These are phyloP conservation scores for Chrysosporium queenslandicum DNA, from an alignment of 2,329 filamentous ascomycete genomes.

Conservation along the genomic window DNA sequence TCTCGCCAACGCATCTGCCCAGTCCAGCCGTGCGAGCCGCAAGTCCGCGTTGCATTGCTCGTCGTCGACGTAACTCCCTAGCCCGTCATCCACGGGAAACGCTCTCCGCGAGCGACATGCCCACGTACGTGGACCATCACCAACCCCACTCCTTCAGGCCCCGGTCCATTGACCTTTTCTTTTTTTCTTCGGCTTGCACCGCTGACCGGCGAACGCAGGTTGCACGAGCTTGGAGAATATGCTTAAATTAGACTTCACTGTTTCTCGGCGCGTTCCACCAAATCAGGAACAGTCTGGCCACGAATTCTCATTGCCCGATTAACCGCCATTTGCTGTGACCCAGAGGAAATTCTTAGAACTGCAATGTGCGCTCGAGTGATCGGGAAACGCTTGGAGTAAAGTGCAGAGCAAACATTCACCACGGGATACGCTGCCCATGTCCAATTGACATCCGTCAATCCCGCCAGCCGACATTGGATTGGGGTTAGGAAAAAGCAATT, in stretches of 20 bases:
- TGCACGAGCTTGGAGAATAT: not conserved
- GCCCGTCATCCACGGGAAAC: not conserved
- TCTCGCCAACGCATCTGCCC: not conserved
- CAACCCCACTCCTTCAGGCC: not conserved
- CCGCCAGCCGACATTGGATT: not conserved
- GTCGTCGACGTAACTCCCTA: not conserved
- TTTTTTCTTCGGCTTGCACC: not conserved
- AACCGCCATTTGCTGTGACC: not conserved
- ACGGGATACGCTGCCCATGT: not conserved
- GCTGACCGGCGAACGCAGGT: slow-evolving; percentile 1
- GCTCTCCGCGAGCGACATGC: not conserved
- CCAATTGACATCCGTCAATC: not conserved
- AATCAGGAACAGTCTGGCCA: not conserved
- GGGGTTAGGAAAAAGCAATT: not conserved
- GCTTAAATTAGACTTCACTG: slow-evolving; percentile 2
- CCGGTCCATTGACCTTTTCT: not conserved
- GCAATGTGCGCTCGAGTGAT: no score
- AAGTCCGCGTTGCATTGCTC: not conserved
- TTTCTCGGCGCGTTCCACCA: not conserved
- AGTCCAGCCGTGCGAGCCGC: not conserved
- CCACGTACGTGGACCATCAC: not conserved
- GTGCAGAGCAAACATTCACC: not conserved
- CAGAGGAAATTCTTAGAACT: no score
- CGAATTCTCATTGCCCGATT: not conserved
- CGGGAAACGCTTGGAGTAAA: not conserved